These are phyloP conservation scores for Alternaria hordeiaustralica DNA, from an alignment of 2,329 filamentous ascomycete species.

Conservation along the genomic window DNA sequence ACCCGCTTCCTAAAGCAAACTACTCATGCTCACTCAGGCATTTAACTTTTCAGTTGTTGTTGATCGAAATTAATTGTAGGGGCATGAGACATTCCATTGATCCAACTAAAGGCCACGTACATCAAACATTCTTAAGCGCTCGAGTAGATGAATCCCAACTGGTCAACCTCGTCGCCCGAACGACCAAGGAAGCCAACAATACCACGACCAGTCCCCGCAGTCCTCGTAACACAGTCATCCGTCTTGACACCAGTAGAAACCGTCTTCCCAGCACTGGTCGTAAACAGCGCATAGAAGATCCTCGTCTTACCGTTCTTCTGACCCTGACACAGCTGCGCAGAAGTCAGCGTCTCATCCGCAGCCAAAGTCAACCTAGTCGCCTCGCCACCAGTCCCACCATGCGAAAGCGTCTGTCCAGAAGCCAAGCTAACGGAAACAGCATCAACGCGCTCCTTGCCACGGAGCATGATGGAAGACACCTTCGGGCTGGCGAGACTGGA, in stretches of 20 bases:
- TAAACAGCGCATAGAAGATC: conserved; percentile 63
- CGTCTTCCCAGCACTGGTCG: conserved; percentile 57
- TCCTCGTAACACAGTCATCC: conserved; percentile 55
- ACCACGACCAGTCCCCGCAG: conserved; percentile 58
- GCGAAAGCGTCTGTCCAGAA: conserved; percentile 58
- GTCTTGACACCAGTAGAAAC: conserved; percentile 57
- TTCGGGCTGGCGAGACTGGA: conserved; percentile 42
- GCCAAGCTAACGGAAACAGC: conserved; percentile 56
- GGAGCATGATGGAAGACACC: conserved; percentile 52
- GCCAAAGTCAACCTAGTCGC: conserved; percentile 54
- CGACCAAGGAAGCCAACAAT: conserved; percentile 63
- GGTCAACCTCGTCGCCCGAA: conserved; percentile 63
- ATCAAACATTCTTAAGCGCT: conserved; percentile 4
- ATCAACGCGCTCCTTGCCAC: conserved; percentile 60
- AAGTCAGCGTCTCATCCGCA: conserved; percentile 57
- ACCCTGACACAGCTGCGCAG: conserved; percentile 60
- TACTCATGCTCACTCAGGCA: not conserved
- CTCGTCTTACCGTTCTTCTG: conserved; percentile 56
- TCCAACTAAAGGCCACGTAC: no score
- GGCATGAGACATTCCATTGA: not conserved
- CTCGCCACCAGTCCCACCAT: conserved; percentile 63
- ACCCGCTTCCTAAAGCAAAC: not conserved
- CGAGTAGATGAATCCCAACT: conserved; percentile 52
- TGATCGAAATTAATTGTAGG: not conserved
- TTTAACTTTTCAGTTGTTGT: not conserved